A percentile compares a stretch with the other conserved stretches of the same genome.
phyloP scores from a whole-genome alignment of 495 filamentous ascomycete genomes.

The Schizothecium vesticola region DNA sequence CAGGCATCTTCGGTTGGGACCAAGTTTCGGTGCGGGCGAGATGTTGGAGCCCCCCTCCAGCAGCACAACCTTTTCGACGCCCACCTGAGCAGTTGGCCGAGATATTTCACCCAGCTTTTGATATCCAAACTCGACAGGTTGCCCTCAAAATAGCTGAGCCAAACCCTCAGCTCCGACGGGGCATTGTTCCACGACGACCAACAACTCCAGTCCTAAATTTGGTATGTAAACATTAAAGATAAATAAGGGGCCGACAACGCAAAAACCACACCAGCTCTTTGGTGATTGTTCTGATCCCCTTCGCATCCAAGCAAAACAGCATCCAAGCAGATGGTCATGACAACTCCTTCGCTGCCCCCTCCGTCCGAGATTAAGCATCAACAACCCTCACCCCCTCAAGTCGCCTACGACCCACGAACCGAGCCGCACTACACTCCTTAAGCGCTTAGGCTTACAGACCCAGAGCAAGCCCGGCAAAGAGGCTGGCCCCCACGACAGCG shows the following conservation, averaged over 20 bases:
- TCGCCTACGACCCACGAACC: background rate
- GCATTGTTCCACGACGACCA: background rate
- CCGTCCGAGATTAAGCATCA: background rate
- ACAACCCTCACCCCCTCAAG: background rate
- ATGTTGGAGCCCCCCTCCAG: background rate
- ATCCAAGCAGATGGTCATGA: background rate
- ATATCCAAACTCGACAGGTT: background rate
- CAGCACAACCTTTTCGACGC: too few species aligned
- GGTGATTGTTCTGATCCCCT: background rate
- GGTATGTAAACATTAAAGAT: background rate
- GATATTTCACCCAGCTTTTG: background rate
- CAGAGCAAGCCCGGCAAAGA: slow-evolving; percentile 60
- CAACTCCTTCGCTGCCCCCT: background rate
- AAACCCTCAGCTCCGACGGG: background rate
- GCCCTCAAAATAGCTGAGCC: background rate
- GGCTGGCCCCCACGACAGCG: slow-evolving; percentile 47
- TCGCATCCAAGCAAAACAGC: background rate
- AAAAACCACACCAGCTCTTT: background rate
- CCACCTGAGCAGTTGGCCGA: background rate
- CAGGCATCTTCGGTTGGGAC: background rate
- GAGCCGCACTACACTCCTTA: background rate
- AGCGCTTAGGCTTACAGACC: slow-evolving; percentile 43
- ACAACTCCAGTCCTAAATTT: background rate
- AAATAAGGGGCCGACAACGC: background rate
- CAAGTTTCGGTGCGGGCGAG: background rate